Evolutionary conservation across 1,284 basidiomycete genomes (phyloP), one percentile per base, ranked within the genome.

Genomic region (Hemileia vastatrix): DNA sequence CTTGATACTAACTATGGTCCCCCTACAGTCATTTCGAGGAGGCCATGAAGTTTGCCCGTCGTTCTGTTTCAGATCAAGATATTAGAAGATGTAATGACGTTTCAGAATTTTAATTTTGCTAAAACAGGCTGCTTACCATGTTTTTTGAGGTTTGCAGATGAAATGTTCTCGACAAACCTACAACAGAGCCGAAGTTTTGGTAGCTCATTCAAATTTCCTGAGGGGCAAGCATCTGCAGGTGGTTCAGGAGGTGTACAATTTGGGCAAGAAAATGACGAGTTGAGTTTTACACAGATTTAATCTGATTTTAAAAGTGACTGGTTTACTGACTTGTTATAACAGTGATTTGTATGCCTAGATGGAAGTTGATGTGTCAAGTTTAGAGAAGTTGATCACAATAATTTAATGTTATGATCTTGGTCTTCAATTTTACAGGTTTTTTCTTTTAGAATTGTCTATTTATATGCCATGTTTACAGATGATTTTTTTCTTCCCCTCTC

Each of bases 151-250:
- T 9, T 19, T 45, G 8, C 21, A 56, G 32, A 53, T 45, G 44
- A 53, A 21, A 52, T 57, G 36, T 53, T 57, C 40, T 53, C 43
- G n/a, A 63, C 88, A 85, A 90, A 90, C 76, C 78, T 90, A 66
- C 88, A 90, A 78, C 89, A 92, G 77, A 87, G 87, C 21, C 64
- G 75, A 54, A 69, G 84, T 45, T 87, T 89, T 72, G 91, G 91
- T 57, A 86, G 85, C 76, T 86, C 84, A 75, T 95, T 95, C 84
- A 90, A 90, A 81, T 99, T 99, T 90, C 95, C 95, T 18, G 93
- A 96, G 71, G 74, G 76, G 23, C 77, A 75, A 43, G 80, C 77
- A 49, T 80, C 78, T 27, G 71, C 80, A 57, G 78, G 81, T 57
- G 78, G 80, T 45, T n/a, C n/a, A n/a, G 76, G 71, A 1, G 77